Percentiles rank a stretch among this genome's conserved stretches.
phyloP scores from a whole-genome alignment of 495 filamentous ascomycete genomes.

The Letharia columbiana region DNA sequence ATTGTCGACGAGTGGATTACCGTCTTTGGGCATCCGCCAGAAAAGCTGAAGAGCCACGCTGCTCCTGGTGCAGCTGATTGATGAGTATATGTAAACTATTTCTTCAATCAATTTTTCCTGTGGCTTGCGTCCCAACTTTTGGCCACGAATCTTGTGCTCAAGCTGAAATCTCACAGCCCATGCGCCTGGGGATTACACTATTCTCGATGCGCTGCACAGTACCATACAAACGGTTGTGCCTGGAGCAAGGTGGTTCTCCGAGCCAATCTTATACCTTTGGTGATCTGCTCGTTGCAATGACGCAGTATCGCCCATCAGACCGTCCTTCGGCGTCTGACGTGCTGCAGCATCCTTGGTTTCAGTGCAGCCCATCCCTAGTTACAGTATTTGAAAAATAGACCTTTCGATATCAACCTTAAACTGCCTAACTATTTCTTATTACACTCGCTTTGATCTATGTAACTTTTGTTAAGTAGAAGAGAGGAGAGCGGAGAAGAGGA shows the following conservation, averaged over 20 bases:
- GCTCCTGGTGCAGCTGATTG: not conserved
- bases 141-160: no score
- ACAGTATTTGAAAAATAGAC: no score
- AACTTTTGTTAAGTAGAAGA: no score
- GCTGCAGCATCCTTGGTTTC: constrained; percentile 16
- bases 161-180: not conserved
- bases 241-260: constrained; percentile 6
- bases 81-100: constrained; percentile 7
- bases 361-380: not conserved
- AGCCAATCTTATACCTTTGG: constrained; percentile 11
- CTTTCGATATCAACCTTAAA: no score
- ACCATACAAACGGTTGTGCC: constrained; percentile 4
- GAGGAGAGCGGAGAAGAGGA: no score
- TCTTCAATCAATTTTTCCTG: not conserved
- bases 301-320: constrained; percentile 15
- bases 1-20: constrained; percentile 14
- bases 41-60: constrained; percentile 9
- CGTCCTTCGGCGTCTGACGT: constrained; percentile 13
- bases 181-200: not conserved
- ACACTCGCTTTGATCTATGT: no score
- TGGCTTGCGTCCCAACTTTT: not conserved
- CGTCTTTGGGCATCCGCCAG: constrained; percentile 16
- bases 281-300: constrained; percentile 11
- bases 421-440: no score
- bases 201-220: constrained; percentile 9